These are phyloP conservation scores for Lolium perenne DNA, from an alignment of 176 grass and related monocot species.

Conservation along the genomic window DNA sequence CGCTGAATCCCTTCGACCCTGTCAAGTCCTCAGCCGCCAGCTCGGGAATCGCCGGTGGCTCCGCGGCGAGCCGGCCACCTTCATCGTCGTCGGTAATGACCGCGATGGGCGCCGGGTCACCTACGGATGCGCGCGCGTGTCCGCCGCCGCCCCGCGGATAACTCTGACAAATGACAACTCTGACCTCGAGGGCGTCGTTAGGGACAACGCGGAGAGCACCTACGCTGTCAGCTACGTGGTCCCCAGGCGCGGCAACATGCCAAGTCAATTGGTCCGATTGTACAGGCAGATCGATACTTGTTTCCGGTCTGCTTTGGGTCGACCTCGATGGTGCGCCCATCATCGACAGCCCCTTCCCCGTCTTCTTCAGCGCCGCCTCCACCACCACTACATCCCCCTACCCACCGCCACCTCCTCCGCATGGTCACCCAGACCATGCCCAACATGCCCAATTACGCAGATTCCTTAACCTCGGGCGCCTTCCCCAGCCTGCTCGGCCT, in stretches of 20 bases:
- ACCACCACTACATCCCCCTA: conserved; percentile 4
- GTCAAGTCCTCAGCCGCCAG: conserved; percentile 68
- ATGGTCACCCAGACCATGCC: conserved; percentile 99
- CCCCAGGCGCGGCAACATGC: conserved; percentile 83
- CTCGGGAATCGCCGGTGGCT: conserved; percentile 68
- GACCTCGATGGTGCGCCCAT: conserved; percentile 69
- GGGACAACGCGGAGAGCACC: conserved; percentile 80
- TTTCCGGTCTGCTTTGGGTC: neutral
- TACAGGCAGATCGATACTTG: too few relatives aligned
- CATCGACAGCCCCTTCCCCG: conserved; percentile 92
- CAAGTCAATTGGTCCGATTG: conserved; percentile 19
- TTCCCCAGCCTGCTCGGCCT: conserved; percentile 66
- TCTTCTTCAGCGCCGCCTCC: conserved; percentile 78
- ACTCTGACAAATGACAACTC: conserved; percentile 29
- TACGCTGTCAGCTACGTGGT: conserved; percentile 82
- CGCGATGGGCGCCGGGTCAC: conserved; percentile 59
- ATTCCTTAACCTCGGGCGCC: conserved; percentile 46
- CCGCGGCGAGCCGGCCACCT: conserved; percentile 55
- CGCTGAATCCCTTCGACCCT: conserved; percentile 69
- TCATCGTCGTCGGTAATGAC: conserved; percentile 76
- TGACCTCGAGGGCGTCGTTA: conserved; percentile 73
- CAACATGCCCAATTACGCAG: conserved; percentile 95
- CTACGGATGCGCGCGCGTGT: conserved; percentile 55
- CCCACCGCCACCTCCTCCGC: conserved; percentile 23
- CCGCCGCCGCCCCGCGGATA: conserved; percentile 64